Percentiles rank a stretch among this genome's conserved stretches.
Evolutionary conservation across 257 asterid species (phyloP).

Genomic region (Henckelia pumila): DNA sequence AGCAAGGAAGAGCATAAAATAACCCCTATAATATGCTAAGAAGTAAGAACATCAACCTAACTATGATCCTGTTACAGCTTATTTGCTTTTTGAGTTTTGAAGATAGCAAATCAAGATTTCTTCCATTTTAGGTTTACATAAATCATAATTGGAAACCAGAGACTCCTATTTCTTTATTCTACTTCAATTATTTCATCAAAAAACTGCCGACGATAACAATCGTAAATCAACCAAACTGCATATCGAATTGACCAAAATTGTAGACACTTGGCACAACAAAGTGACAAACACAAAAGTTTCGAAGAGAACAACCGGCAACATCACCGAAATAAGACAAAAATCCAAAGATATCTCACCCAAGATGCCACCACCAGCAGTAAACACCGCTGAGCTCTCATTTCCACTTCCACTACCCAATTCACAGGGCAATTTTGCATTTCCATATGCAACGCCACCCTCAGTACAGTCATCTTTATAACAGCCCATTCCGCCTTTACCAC

Average conservation of each 20-base stretch:
- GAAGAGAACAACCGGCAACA: constrained; percentile 15
- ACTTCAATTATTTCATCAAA: constrained; percentile 14
- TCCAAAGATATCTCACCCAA: constrained; percentile 54
- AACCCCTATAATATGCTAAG: constrained; percentile 5
- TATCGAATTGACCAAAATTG: background rate
- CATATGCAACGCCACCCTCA: constrained; percentile 84
- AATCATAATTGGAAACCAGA: constrained; percentile 6
- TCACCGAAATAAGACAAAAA: constrained; percentile 12
- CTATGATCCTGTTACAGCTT: constrained; percentile 6
- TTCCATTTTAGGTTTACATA: background rate
- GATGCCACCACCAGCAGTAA: constrained; percentile 93
- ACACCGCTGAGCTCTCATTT: constrained; percentile 67
- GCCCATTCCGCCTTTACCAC: constrained; percentile 94
- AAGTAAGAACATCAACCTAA: constrained; percentile 8
- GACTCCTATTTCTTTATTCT: constrained; percentile 11
- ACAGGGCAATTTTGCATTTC: constrained; percentile 81
- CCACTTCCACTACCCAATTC: constrained; percentile 99
- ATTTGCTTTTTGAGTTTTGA: background rate
- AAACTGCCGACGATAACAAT: background rate
- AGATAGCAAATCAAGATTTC: background rate
- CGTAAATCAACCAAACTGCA: background rate
- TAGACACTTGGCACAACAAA: background rate
- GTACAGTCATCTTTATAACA: constrained; percentile 71
- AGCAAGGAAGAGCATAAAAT: background rate
- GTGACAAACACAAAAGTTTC: no score